Base-by-base conservation (phyloP, 192 early-diverging fungal genomes). In the Backusella tuberculispora region DNA sequence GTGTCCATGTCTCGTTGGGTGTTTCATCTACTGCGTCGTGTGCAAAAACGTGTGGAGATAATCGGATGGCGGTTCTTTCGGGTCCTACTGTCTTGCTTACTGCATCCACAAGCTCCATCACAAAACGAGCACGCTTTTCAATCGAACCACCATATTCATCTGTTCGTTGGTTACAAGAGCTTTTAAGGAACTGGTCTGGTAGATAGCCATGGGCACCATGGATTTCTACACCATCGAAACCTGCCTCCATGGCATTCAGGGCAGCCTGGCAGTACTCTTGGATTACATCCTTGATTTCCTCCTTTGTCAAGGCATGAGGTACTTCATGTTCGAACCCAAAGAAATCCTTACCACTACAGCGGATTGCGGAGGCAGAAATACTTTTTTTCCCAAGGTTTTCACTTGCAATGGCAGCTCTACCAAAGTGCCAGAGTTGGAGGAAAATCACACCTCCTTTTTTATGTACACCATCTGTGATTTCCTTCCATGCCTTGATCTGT, bases 161-260 rank as follows among this genome's bases (percentile, higher is more conserved):
- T 0, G 93, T 95, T 67, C 97, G 90, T 38, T 88, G 63, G 83
- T 98, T 97, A 50, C 89, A 84, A 19, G 92, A 56, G 2, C 91
- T 89, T 21, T 88, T 90, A n/a, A 96, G 71, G 76, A 97, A 96
- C 80, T 91, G 84, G 78, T 92, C 83, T 60, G 92, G 73, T 53
- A 98, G 80, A 78, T 95, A 98, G 6, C 97, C 97, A 78, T 98
- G 93, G 0, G 97, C 96, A 60, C 83, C 89, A 53, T 97, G 96
- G 21, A 98, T 83, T 80, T 98, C 97, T 12, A 97, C 80, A 40
- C 90, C 90, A 67, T 98, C 94, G 77, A 96, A 94, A 1, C 94
- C 95, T 7, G 96, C 95, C 48, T 86, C 82, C 26, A 87, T 81
- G 0, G 97, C 93, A 48, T 92, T 88, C 37, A 75, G 73, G 0